Percentiles rank a stretch among this genome's conserved stretches.
Evolutionary conservation across 2,329 filamentous ascomycete genomes (phyloP).

Genomic region (Alternaria sp.): DNA sequence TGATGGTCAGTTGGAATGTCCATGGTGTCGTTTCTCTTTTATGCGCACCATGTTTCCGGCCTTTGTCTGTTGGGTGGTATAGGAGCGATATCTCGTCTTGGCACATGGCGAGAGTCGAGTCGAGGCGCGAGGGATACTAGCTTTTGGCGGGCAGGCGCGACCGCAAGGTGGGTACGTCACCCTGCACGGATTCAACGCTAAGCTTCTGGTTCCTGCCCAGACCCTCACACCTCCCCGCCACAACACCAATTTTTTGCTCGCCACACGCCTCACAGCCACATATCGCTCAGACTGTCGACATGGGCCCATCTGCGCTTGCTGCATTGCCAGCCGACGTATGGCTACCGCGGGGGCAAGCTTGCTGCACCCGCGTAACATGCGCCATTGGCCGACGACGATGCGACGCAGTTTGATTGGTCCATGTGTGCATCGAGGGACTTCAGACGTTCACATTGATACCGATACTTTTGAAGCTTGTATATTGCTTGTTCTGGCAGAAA

Average conservation of each 20-base stretch:
- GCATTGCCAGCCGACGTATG: neutral
- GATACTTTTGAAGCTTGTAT: neutral
- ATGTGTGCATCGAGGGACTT: neutral
- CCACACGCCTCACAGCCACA: neutral
- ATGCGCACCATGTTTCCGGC: constrained; percentile 16
- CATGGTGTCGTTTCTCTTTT: neutral
- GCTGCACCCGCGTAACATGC: neutral
- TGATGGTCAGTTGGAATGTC: constrained; percentile 1
- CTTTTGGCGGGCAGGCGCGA: constrained; percentile 14
- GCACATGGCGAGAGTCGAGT: constrained; percentile 12
- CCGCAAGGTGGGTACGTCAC: constrained; percentile 22
- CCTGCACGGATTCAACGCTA: constrained; percentile 8
- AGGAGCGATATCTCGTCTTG: constrained; percentile 6
- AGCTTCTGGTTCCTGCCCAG: constrained; percentile 14
- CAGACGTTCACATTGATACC: neutral
- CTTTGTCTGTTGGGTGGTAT: neutral
- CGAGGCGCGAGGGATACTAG: constrained; percentile 3
- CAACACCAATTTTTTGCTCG: neutral
- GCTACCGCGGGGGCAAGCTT: neutral
- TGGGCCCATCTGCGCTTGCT: neutral
- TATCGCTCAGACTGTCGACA: neutral
- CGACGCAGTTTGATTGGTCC: neutral
- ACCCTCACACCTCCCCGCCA: neutral
- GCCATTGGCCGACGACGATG: neutral
- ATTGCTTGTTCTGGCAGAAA: neutral